A percentile compares a stretch with the other conserved stretches of the same genome.
phyloP scores from a whole-genome alignment of 176 grass and related monocot species.

The Aegilops bicornis region DNA sequence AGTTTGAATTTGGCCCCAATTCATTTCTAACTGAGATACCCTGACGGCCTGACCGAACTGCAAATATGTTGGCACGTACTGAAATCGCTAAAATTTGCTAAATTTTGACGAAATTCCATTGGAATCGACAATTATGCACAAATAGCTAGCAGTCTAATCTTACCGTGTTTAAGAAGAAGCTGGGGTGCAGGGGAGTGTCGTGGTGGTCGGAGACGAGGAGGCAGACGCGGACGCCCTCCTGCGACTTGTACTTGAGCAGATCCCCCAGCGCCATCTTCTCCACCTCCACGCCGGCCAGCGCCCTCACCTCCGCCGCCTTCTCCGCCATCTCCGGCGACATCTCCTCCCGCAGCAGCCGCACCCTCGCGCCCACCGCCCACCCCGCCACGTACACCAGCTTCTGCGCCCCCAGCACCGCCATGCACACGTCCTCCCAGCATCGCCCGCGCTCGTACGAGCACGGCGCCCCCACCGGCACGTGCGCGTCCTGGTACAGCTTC shows the following conservation, averaged over 20 bases:
- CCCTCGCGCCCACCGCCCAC: constrained; percentile 59
- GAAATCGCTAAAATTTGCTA: background rate
- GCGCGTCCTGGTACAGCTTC: constrained; percentile 80
- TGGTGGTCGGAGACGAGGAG: constrained; percentile 87
- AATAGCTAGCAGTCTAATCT: too few relatives aligned
- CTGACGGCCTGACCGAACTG: too few relatives aligned
- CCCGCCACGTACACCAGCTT: constrained; percentile 81
- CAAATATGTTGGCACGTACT: background rate
- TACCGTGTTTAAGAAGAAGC: constrained; percentile 15
- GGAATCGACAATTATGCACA: background rate
- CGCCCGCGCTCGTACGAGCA: constrained; percentile 37
- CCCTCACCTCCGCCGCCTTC: constrained; percentile 17
- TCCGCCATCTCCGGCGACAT: constrained; percentile 35
- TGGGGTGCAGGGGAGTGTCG: constrained; percentile 47
- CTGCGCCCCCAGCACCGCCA: constrained; percentile 62
- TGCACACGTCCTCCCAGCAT: constrained; percentile 94
- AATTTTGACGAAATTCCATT: background rate
- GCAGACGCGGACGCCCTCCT: constrained; percentile 75
- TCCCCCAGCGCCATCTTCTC: constrained; percentile 49
- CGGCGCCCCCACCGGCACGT: constrained; percentile 30
- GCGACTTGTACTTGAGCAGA: constrained; percentile 78
- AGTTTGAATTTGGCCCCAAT: too few relatives aligned
- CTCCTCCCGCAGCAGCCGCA: constrained; percentile 45
- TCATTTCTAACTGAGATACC: too few relatives aligned
- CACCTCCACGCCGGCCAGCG: constrained; percentile 19